Conservation (phyloP, 192 early-diverging fungal species). For the Phycomyces blakesleeanus region DNA sequence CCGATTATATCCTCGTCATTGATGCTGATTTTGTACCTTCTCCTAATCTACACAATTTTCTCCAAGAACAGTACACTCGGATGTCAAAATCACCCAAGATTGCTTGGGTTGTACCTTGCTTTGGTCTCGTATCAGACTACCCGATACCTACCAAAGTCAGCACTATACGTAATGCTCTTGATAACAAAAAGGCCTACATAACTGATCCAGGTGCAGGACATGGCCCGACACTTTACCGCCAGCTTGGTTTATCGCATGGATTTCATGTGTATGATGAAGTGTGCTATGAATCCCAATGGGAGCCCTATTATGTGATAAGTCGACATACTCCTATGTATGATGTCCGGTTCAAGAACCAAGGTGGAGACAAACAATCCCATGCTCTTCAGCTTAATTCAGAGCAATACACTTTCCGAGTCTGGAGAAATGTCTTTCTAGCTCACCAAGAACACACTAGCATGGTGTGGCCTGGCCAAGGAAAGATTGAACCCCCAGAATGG, state of each 20-base stretch:
- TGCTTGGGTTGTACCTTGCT: conserved; percentile 47
- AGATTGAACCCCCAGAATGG: conserved; percentile 37
- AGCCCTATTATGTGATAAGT: conserved; percentile 51
- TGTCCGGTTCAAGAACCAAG: conserved; percentile 52
- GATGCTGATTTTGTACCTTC: conserved; percentile 55
- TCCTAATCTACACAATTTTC: conserved; percentile 27
- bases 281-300: conserved; percentile 58
- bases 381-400: conserved; percentile 46
- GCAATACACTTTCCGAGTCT: conserved; percentile 41
- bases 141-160: conserved; percentile 32
- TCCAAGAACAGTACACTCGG: neutral
- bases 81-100: conserved; percentile 9
- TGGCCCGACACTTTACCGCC: conserved; percentile 42
- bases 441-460: conserved; percentile 48
- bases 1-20: conserved; percentile 48
- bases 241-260: conserved; percentile 30
- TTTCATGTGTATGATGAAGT: conserved; percentile 40
- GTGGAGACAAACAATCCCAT: conserved; percentile 55
- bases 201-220: conserved; percentile 52
- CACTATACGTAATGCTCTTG: conserved; percentile 40
- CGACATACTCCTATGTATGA: conserved; percentile 43
- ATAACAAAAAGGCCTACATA: conserved; percentile 39
- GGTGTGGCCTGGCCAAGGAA: conserved; percentile 46
- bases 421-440: conserved; percentile 44
- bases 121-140: conserved; percentile 33